phyloP scores from a whole-genome alignment of 768 basidiomycete species.

The Hydnum rufescens region DNA sequence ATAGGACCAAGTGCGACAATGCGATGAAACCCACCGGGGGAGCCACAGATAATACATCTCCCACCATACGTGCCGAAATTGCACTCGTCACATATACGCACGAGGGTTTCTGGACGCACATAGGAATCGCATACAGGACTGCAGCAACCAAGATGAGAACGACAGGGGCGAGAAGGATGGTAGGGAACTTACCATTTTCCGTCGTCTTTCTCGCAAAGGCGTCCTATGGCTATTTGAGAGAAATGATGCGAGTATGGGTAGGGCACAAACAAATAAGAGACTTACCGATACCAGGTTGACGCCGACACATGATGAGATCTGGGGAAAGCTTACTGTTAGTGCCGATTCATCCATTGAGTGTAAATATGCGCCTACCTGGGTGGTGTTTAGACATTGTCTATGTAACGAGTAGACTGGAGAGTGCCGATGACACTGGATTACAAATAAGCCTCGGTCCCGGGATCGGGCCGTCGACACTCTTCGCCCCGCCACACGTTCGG shows the following conservation, averaged over 20 bases:
- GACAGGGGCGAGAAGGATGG: not conserved
- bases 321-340: not conserved
- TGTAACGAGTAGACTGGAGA: too few relatives aligned
- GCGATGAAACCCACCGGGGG: conserved; percentile 64
- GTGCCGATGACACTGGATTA: too few relatives aligned
- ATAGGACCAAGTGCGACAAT: too few relatives aligned
- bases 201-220: conserved; percentile 97
- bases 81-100: conserved; percentile 97
- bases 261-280: not conserved
- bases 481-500: too few relatives aligned
- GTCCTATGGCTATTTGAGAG: conserved; percentile 59
- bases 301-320: conserved; percentile 98
- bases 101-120: conserved; percentile 93
- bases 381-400: conserved; percentile 95
- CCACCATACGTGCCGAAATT: conserved; percentile 98
- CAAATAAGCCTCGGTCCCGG: too few relatives aligned
- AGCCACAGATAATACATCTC: conserved; percentile 92
- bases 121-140: conserved; percentile 99
- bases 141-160: not conserved
- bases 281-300: conserved; percentile 91
- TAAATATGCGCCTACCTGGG: conserved; percentile 33
- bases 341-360: not conserved
- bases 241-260: not conserved
- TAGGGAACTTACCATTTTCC: conserved; percentile 72
- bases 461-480: too few relatives aligned